Percentiles rank a stretch among this genome's conserved stretches.
These are phyloP conservation scores for Cafeteria roenbergensis DNA, from an alignment of 108 stramenopile species.

Conservation along the genomic window DNA sequence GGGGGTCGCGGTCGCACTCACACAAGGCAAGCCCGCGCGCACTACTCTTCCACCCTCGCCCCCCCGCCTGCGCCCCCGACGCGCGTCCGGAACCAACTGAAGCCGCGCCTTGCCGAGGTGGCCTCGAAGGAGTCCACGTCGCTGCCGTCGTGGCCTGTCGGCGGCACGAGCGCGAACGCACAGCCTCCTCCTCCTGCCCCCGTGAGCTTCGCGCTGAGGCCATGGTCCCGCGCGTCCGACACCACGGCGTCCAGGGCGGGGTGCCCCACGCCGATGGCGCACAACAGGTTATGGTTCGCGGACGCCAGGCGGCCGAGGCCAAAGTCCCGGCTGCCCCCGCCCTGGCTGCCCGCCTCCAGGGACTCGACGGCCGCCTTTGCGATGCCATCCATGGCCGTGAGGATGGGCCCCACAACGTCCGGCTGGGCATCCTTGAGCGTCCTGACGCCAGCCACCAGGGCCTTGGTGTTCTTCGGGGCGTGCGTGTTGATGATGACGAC, in stretches of 20 bases:
- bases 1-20: too few relatives aligned
- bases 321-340: not conserved
- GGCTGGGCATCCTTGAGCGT: slow-evolving; percentile 6
- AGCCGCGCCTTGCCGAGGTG: too few relatives aligned
- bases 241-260: slow-evolving; percentile 25
- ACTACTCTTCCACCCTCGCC: too few relatives aligned
- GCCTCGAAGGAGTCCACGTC: too few relatives aligned
- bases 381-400: slow-evolving; percentile 23
- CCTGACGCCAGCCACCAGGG: slow-evolving; percentile 22
- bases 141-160: too few relatives aligned
- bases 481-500: slow-evolving; percentile 30
- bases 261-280: slow-evolving; percentile 32
- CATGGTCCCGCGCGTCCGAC: slow-evolving; percentile 5
- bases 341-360: slow-evolving; percentile 1
- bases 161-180: slow-evolving; percentile 21
- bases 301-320: slow-evolving; percentile 11
- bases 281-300: slow-evolving; percentile 31
- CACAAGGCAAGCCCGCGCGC: too few relatives aligned
- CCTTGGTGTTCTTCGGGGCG: slow-evolving; percentile 24
- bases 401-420: slow-evolving; percentile 3
- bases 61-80: too few relatives aligned
- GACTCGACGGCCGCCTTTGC: slow-evolving; percentile 4
- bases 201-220: slow-evolving; percentile 29
- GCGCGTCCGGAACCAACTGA: too few relatives aligned
- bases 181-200: slow-evolving; percentile 35